Conservation (phyloP, 345 rosid genomes). For the Salix viminalis region DNA sequence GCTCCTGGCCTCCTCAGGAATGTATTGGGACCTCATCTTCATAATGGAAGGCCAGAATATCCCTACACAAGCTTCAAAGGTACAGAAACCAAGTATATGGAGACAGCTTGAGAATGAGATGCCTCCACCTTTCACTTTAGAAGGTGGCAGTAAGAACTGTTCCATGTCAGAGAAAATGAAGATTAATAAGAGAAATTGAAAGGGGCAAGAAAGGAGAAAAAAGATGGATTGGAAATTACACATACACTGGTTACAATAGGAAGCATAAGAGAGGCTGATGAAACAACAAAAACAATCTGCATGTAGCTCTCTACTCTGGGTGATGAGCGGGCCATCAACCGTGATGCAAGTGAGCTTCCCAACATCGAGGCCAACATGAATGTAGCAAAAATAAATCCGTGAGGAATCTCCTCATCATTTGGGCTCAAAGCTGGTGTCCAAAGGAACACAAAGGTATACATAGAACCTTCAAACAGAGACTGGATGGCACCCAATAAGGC, state of each 20-base stretch:
- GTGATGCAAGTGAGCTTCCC: constrained; percentile 96
- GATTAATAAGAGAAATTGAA: neutral
- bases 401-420: constrained; percentile 84
- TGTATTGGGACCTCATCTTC: constrained; percentile 99
- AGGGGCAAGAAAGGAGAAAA: neutral
- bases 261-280: constrained; percentile 68
- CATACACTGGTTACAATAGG: constrained; percentile 75
- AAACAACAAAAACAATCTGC: constrained; percentile 76
- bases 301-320: constrained; percentile 81
- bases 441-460: constrained; percentile 97
- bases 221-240: neutral
- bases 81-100: constrained; percentile 86
- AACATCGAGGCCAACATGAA: constrained; percentile 96
- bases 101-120: constrained; percentile 64
- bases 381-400: constrained; percentile 94
- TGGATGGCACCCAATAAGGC: constrained; percentile 95
- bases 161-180: constrained; percentile 8
- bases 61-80: constrained; percentile 92
- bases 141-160: constrained; percentile 70
- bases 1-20: constrained; percentile 98
- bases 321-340: constrained; percentile 68
- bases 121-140: constrained; percentile 62
- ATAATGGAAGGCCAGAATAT: constrained; percentile 97
- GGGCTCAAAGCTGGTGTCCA: constrained; percentile 98
- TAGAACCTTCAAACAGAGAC: constrained; percentile 94